Base-by-base conservation (phyloP, 2,329 filamentous ascomycete genomes). In the Fusarium sp. region DNA sequence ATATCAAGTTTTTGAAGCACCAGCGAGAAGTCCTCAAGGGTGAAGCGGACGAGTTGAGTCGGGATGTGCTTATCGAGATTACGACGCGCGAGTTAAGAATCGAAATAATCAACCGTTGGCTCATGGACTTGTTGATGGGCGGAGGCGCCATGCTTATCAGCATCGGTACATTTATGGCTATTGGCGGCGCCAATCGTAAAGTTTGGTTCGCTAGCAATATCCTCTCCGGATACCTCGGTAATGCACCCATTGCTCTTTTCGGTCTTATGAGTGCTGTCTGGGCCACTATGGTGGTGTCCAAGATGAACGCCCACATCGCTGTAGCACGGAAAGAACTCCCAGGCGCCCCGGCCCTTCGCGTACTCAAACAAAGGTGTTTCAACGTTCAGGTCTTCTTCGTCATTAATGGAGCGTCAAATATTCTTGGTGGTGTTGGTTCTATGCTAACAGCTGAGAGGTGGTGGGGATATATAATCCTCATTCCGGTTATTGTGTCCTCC, bases 211-310 rank as follows among this genome's bases (percentile, higher is more conserved):
- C 82, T 1, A 86, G 83, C 69, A 88, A 88, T 56, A 72, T 87
- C 3, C 72, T 88, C 0, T 86, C 85, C 0, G 86, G 86, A 2
- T 87, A 86, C 61, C 77, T 88, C 18, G 86, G 86, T 4, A 88
- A 88, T 59, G 77, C 80, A 0, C 80, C 83, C 2, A 80, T 84
- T 3, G 84, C 84, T 0, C 26, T 83, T 0, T 88, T 83, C 46
- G 85, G 84, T 3, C 52, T 86, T 1, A 55, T 81, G 41, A 88
- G 86, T 69, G 79, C 80, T 0, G 51, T 75, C 7, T 88, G 85
- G 85, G 84, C 83, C 0, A 67, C 66, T 0, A 82, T 80, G 61
- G 74, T 87, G 2, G 80, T 80, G 31, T 47, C 53, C 2, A 80
- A 82, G 15, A 83, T 83, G 33, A 76, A 76, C 13, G 65, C 70